Conservation (phyloP, 148 eudicot genomes). For the Heliamphora exappendiculata region DNA sequence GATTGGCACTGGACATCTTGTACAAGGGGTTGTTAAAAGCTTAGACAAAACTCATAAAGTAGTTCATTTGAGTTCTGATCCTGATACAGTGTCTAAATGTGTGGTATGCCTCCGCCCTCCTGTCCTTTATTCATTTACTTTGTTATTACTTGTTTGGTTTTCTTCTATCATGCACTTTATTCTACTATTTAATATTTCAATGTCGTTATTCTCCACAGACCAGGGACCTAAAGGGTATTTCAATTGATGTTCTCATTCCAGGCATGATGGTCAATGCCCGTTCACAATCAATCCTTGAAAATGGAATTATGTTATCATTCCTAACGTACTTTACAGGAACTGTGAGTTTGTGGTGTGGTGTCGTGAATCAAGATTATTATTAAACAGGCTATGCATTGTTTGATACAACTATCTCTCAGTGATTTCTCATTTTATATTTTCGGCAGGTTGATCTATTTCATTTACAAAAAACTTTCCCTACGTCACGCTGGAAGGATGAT, state of each 20-base stretch:
- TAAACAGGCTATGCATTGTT: background rate
- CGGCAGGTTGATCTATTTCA: conserved; percentile 77
- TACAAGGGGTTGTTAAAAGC: conserved; percentile 81
- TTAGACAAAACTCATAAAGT: conserved; percentile 80
- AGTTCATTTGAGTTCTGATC: conserved; percentile 61
- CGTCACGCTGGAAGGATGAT: conserved; percentile 72
- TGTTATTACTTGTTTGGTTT: background rate
- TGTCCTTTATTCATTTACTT: background rate
- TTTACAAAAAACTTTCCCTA: conserved; percentile 48
- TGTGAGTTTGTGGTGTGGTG: conserved; percentile 36
- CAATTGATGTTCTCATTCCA: conserved; percentile 90
- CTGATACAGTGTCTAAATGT: conserved; percentile 59
- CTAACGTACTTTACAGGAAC: conserved; percentile 93
- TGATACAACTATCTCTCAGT: background rate
- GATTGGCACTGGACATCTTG: conserved; percentile 45
- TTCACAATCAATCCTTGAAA: conserved; percentile 71
- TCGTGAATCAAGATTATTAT: background rate
- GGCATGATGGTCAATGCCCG: conserved; percentile 96
- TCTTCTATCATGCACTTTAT: background rate
- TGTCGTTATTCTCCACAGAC: conserved; percentile 39
- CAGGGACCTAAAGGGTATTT: conserved; percentile 85
- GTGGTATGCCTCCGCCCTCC: conserved; percentile 51
- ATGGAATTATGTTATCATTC: conserved; percentile 86
- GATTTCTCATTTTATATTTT: conserved; percentile 5
- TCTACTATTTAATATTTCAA: conserved; percentile 12